Base-by-base conservation (phyloP, 2,329 filamentous ascomycete species). In the Exophiala phaeomuriformis region DNA sequence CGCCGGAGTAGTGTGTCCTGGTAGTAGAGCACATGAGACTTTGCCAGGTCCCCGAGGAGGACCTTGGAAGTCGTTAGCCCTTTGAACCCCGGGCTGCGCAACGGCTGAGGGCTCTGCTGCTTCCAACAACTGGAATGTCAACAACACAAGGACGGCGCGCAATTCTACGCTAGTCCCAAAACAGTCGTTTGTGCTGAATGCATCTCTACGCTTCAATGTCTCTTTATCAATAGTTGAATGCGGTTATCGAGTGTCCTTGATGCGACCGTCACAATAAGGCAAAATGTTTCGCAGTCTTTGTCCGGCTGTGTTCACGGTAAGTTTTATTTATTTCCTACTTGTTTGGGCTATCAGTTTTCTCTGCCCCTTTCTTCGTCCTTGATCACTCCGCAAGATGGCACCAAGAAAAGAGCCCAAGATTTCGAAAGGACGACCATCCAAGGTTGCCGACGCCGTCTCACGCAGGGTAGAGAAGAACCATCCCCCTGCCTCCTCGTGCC, bases 271-370 rank as follows among this genome's bases (percentile, higher is more conserved):
- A 27, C 35, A 30, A 28, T 5, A 47, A 27, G 42, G 12, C 19
- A 43, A 51, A 8, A 35, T 12, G 12, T 28, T 19, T 43, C 8
- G 42, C n/a, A 5, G 30, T 32, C 48, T 55, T 50, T 54, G 52
- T 55, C 33, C 12, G 12, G 30, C 8, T 27, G 12, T 10, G 27
- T 19, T 42, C n/a, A 37, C 10, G 52, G 52, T 51, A 45, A 43
- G 52, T 47, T n/a, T 43, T 50, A 55, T 55, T 55, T 51, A 55
- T 51, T 43, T 36, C 42, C 30, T 51, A 41, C 40, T 27, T 50
- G 39, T 37, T 19, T 28, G n/a, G 29, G 10, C 36, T 47, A 12
- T 36, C 32, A 39, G 33, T 19, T 36, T 51, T 51, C 8, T 28
- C 41, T 12, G 7, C 29, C 19, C n/a, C 51, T 27, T 41, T 41